Evolutionary conservation across 2,329 filamentous ascomycete species (phyloP), one percentile per base, ranked within the genome.

Genomic region (Cladosporium sp.): DNA sequence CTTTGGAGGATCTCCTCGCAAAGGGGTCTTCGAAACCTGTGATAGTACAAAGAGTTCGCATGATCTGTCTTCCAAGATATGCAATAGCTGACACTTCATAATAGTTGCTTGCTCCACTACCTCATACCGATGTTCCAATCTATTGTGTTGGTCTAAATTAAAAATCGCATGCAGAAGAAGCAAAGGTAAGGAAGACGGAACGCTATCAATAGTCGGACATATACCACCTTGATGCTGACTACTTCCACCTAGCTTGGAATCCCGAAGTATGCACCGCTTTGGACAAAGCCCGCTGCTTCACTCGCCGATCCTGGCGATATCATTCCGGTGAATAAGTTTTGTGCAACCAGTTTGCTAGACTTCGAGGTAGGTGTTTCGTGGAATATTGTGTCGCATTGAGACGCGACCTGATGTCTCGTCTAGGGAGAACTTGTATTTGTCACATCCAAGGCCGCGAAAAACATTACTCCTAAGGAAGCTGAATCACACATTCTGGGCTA

Each of bases 401-500:
- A 18, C 5, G 6, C 5, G 5, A 40, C 18, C 37, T 40, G 5
- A 40, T 18, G 37, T 40, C 18, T 5, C 1, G 5, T 18, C 5
- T 14, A 40, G 37, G 37, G 37, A 40, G 37, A 40, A 40, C 37
- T 40, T 18, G 37, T 40, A 2, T 40, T 40, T 2, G 37, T 40
- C 37, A 40, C 37, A 40, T 40, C 37, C 16, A 81, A 80, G 50
- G 79, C 82, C 11, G 84, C 81, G 21, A 85, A 85, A 66, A 76
- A 86, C 64, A 80, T 87, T 0, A 66, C 77, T 0, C 71, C 77
- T 49, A 73, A 76, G 0, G 74, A 83, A 0, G 84, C 84, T 0
- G 75, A 81, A 16, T 72, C 76, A 0, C 85, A 86, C 68, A 78
- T 88, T 8, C 82, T 81, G 1, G 86, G 80, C 7, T 88, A 86